Evolutionary conservation across 345 rosid species (phyloP).

Genomic region (Gynandropsis gynandra): DNA sequence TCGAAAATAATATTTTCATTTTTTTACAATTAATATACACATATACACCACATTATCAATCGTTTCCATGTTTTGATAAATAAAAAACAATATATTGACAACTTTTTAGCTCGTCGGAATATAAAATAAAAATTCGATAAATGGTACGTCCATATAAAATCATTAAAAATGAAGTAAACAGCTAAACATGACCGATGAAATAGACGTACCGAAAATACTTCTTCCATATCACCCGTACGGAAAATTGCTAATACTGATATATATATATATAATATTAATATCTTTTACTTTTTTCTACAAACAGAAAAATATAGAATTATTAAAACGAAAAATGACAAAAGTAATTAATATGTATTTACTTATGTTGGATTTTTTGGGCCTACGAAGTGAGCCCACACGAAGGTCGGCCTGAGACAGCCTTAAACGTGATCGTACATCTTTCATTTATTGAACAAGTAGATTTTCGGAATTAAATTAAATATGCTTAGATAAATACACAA

Average conservation of each 20-base stretch:
- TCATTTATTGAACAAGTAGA: background rate
- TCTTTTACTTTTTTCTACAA: background rate
- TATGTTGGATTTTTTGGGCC: background rate
- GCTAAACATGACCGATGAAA: conserved; percentile 17
- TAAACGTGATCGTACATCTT: conserved; percentile 11
- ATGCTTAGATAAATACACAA: background rate
- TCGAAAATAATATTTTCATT: too few species aligned
- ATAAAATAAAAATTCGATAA: conserved; percentile 12
- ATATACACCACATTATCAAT: too few species aligned
- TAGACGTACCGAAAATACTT: conserved; percentile 10
- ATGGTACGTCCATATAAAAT: background rate
- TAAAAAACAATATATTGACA: too few species aligned
- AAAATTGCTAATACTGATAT: conserved; percentile 3
- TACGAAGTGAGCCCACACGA: conserved; percentile 17
- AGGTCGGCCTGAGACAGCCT: conserved; percentile 2
- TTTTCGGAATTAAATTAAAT: background rate
- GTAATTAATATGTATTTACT: background rate
- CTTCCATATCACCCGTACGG: conserved; percentile 6
- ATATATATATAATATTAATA: background rate
- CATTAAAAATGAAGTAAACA: conserved; percentile 16
- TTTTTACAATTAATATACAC: too few species aligned
- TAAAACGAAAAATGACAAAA: background rate
- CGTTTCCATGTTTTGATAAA: conserved; percentile 8
- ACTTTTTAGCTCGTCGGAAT: too few species aligned
- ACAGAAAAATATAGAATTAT: background rate